A percentile compares a stretch with the other conserved stretches of the same genome.
Conservation (phyloP, 768 basidiomycete species). For the Trametopsis cervina region DNA sequence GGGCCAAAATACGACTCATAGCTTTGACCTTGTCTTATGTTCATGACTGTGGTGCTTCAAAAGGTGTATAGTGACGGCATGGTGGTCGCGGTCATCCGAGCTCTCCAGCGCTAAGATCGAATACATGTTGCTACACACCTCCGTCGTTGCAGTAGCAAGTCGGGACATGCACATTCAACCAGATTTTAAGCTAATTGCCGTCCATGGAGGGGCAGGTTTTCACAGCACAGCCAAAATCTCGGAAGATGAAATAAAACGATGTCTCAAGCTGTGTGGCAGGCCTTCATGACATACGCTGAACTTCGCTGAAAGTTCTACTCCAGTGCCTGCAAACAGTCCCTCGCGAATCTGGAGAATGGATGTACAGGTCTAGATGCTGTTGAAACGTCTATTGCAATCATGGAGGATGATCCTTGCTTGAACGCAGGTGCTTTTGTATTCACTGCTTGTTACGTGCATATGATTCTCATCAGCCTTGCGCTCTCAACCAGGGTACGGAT, state of each 20-base stretch:
- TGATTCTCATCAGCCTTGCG: background rate
- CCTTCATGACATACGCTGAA: too few relatives aligned
- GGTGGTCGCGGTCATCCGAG: too few relatives aligned
- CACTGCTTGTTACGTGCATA: background rate
- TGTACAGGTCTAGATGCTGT: conserved; percentile 38
- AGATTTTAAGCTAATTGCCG: conserved; percentile 35
- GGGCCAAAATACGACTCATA: conserved; percentile 23
- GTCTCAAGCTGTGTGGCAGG: conserved; percentile 39
- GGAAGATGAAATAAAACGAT: conserved; percentile 44
- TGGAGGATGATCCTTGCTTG: conserved; percentile 62
- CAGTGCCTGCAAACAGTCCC: conserved; percentile 49
- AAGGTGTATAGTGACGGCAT: too few relatives aligned
- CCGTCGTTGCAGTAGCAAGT: background rate
- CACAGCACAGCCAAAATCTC: conserved; percentile 41
- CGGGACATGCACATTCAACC: background rate
- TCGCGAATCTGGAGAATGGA: conserved; percentile 19
- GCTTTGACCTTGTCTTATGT: conserved; percentile 16
- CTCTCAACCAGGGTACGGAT: conserved; percentile 53
- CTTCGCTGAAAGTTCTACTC: background rate
- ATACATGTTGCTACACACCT: background rate
- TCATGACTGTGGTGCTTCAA: too few relatives aligned
- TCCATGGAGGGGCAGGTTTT: conserved; percentile 77
- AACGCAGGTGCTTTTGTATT: conserved; percentile 52
- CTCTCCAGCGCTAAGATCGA: too few relatives aligned
- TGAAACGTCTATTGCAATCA: conserved; percentile 42